Conservation (phyloP, 352 stramenopile species). For the Globisporangium uncinulatum region DNA sequence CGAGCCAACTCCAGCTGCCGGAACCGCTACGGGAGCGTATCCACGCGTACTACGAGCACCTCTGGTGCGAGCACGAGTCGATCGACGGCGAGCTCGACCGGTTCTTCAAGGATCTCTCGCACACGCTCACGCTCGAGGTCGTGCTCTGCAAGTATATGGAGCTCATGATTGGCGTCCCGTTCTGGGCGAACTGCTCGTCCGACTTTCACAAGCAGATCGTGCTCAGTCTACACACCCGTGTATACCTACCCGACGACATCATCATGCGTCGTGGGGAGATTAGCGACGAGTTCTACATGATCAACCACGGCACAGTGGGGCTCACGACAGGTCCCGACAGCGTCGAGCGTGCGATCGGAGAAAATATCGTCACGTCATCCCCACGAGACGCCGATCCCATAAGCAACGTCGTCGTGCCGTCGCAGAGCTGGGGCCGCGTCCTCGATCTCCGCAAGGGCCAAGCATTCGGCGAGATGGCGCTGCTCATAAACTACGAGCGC, state of each 20-base stretch:
- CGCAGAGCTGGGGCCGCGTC: not conserved
- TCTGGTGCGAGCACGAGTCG: constrained; percentile 62
- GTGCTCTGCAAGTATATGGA: constrained; percentile 71
- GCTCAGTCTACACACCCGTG: constrained; percentile 31
- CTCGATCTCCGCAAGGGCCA: constrained; percentile 16
- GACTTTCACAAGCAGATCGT: constrained; percentile 57
- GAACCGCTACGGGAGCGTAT: constrained; percentile 43
- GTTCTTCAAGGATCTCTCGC: constrained; percentile 50
- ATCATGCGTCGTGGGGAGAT: constrained; percentile 45
- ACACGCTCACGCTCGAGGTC: constrained; percentile 63
- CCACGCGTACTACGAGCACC: constrained; percentile 63
- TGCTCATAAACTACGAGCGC: constrained; percentile 39
- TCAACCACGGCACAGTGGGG: constrained; percentile 44
- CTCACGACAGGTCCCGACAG: constrained; percentile 17
- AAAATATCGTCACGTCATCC: not conserved
- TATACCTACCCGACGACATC: constrained; percentile 61
- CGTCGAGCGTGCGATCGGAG: constrained; percentile 6
- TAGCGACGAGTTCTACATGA: constrained; percentile 60
- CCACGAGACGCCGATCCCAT: not conserved
- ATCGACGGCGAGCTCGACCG: constrained; percentile 41
- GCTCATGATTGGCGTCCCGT: constrained; percentile 35
- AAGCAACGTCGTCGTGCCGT: too few relatives aligned
- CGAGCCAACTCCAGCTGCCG: constrained; percentile 44
- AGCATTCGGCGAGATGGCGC: constrained; percentile 38
- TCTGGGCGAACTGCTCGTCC: constrained; percentile 28